Base-by-base conservation (phyloP, 2,329 filamentous ascomycete species). In the Curvularia sp. region DNA sequence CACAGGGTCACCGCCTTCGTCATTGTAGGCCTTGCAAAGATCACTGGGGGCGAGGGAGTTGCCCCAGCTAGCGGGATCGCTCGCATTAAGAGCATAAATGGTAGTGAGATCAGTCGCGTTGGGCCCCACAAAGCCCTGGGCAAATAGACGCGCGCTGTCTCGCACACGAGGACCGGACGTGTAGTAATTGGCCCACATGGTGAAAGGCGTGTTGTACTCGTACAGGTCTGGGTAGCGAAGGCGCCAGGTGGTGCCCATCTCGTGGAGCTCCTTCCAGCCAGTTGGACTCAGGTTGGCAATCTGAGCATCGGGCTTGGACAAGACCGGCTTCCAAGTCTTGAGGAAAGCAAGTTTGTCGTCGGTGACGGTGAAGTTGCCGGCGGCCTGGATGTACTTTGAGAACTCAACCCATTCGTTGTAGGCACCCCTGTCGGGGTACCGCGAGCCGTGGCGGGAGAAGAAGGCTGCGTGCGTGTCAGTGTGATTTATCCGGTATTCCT, bases 171-270 rank as follows among this genome's bases (percentile, higher is more conserved):
- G 83, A 5, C 70, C 68, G 0, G 74, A 70, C 20, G 67, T 72
- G 71, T 89, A 89, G 65, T 87, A 84, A 70, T 90, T 90, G 18
- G 86, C 83, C 85, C 86, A 90, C 6, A 88, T 82, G 8, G 83
- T 78, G 65, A 89, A 88, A 1, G 78, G 77, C 0, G 75, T 77
- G 54, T 80, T 79, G 57, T 82, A 77, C 26, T 77, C 67, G 60
- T 83, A 82, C 18, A 89, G 79, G 38, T 82, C 72, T 0, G 81
- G 79, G 66, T 82, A 83, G 64, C 73, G 74, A 51, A 69, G 68
- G 51, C 74, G 70, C 50, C 86, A 77, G 3, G 77, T 77, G 55
- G 85, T 84, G 5, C 85, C 85, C 73, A 87, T 77, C 57, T 85
- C 83, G 41, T 83, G 80, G 0, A 83, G 75, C 70, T 90, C 88